Evolutionary conservation across 1,284 basidiomycete genomes (phyloP).

Genomic region (Austropuccinia psidii): DNA sequence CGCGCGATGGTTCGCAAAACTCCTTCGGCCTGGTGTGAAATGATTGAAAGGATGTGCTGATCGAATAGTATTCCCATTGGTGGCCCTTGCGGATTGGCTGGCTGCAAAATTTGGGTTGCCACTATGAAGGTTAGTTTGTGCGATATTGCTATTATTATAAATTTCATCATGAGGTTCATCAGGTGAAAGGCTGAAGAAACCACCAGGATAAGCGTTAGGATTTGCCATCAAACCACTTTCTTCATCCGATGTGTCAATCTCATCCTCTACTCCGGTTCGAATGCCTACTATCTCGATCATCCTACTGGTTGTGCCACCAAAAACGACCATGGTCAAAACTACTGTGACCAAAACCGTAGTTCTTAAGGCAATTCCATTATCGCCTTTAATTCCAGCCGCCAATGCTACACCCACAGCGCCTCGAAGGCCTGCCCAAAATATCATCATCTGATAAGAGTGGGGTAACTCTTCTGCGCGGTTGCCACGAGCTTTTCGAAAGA

Average conservation of each 20-base stretch:
- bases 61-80: background rate
- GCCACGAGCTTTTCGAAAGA: slow-evolving; percentile 67
- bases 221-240: slow-evolving; percentile 51
- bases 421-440: slow-evolving; percentile 96
- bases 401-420: slow-evolving; percentile 96
- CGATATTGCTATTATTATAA: slow-evolving; percentile 45
- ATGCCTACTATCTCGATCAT: slow-evolving; percentile 99
- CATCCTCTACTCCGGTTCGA: slow-evolving; percentile 70
- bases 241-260: slow-evolving; percentile 79
- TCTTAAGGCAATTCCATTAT: slow-evolving; percentile 79
- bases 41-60: slow-evolving; percentile 32
- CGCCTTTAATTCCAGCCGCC: slow-evolving; percentile 85
- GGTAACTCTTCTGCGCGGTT: slow-evolving; percentile 79
- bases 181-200: slow-evolving; percentile 45
- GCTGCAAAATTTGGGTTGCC: too few relatives aligned
- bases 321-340: slow-evolving; percentile 86
- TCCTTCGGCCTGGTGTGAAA: background rate
- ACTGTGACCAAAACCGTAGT: slow-evolving; percentile 94
- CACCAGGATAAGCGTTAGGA: slow-evolving; percentile 45
- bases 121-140: slow-evolving; percentile 9
- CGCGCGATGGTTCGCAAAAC: background rate
- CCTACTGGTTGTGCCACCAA: slow-evolving; percentile 89
- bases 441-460: slow-evolving; percentile 79
- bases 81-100: too few relatives aligned
- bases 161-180: slow-evolving; percentile 44